A percentile compares a stretch with the other conserved stretches of the same genome.
Evolutionary conservation across 495 filamentous ascomycete genomes (phyloP).

Genomic region (Hypomontagnella monticulosa): DNA sequence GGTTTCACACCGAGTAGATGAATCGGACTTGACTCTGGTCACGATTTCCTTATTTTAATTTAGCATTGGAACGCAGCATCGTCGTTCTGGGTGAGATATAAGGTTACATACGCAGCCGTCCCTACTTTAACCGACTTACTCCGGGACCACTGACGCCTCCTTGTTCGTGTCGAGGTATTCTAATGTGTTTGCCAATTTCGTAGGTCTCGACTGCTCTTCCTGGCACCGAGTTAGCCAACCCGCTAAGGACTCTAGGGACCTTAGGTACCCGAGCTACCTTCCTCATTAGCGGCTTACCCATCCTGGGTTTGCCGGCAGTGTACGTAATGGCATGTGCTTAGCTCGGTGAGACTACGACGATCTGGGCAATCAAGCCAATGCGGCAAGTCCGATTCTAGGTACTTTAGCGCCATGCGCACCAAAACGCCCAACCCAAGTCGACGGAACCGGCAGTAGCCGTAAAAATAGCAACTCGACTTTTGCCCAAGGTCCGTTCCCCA

Average conservation of each 20-base stretch:
- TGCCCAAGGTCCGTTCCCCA: too few relatives aligned
- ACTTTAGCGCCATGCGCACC: too few relatives aligned
- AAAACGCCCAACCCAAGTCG: too few relatives aligned
- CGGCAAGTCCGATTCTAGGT: conserved; percentile 27
- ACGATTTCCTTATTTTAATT: conserved; percentile 13
- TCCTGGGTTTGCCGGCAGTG: conserved; percentile 19
- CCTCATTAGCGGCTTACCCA: conserved; percentile 28
- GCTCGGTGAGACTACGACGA: conserved; percentile 22
- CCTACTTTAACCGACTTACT: conserved; percentile 22
- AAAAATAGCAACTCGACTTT: too few relatives aligned
- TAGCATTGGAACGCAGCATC: background rate
- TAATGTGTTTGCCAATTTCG: conserved; percentile 3
- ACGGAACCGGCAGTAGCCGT: too few relatives aligned
- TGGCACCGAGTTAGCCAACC: conserved; percentile 6
- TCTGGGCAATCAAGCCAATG: conserved; percentile 14
- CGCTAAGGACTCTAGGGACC: background rate
- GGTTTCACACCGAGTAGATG: conserved; percentile 20
- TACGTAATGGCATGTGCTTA: conserved; percentile 30
- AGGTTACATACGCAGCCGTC: background rate
- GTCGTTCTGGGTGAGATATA: conserved; percentile 24
- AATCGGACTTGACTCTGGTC: conserved; percentile 24
- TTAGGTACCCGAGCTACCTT: background rate
- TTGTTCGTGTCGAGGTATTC: too few relatives aligned
- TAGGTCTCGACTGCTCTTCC: conserved; percentile 9
- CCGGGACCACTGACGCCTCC: background rate